Conservation (phyloP, 352 stramenopile genomes). For the Globisporangium polare region DNA sequence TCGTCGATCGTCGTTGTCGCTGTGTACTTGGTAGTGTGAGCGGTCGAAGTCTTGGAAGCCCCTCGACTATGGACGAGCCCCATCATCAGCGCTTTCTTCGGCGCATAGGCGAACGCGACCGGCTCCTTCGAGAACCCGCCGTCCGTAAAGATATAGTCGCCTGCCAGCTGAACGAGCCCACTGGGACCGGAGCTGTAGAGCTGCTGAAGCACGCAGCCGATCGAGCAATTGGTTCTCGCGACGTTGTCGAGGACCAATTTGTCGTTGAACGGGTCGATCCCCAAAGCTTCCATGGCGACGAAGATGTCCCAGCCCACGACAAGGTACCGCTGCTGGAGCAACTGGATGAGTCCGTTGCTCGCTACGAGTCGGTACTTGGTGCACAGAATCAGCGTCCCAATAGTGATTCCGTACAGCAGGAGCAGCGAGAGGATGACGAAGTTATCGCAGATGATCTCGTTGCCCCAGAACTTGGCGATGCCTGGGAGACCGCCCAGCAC, state of each 20-base stretch:
- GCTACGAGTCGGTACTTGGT: conserved; percentile 36
- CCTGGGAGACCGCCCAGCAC: conserved; percentile 33
- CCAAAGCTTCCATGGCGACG: conserved; percentile 29
- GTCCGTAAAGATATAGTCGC: conserved; percentile 46
- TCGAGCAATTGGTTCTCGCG: conserved; percentile 25
- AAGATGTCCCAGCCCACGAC: conserved; percentile 50
- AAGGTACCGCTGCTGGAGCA: conserved; percentile 46
- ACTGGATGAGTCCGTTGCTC: conserved; percentile 40
- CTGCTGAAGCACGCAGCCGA: conserved; percentile 43
- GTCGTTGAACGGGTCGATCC: conserved; percentile 36
- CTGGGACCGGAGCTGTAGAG: conserved; percentile 51
- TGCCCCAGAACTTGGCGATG: conserved; percentile 43
- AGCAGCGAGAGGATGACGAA: conserved; percentile 46
- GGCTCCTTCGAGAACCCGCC: conserved; percentile 31
- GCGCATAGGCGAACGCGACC: conserved; percentile 28
- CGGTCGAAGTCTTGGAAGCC: neutral
- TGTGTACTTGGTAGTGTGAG: neutral
- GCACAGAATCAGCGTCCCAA: conserved; percentile 23
- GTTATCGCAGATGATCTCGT: conserved; percentile 51
- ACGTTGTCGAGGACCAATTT: conserved; percentile 22
- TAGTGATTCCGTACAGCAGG: conserved; percentile 34
- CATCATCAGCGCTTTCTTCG: conserved; percentile 32
- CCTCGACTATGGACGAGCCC: conserved; percentile 23
- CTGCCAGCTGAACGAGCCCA: conserved; percentile 32
- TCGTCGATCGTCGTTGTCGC: neutral